phyloP scores from a whole-genome alignment of 1,284 basidiomycete species.

The Dichomitus squalens region DNA sequence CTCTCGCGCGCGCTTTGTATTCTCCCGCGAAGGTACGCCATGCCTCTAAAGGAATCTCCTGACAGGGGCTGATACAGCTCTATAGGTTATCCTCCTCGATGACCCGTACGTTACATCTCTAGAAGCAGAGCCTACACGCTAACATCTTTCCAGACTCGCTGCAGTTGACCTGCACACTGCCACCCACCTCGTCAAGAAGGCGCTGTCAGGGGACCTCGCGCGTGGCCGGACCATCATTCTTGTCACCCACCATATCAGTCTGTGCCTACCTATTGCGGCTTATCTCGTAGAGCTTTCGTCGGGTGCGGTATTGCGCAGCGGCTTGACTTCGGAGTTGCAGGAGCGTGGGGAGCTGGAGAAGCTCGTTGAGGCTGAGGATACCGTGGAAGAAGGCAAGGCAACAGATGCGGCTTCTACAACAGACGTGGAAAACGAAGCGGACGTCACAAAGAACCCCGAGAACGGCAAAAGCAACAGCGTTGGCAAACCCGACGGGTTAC shows the following conservation, averaged over 20 bases:
- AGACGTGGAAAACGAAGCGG: conserved; percentile 43
- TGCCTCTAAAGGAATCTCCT: not conserved
- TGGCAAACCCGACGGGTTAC: not conserved
- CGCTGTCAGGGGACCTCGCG: conserved; percentile 65
- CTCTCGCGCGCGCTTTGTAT: conserved; percentile 68
- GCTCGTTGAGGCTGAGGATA: conserved; percentile 53
- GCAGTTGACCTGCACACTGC: conserved; percentile 92
- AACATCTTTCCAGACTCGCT: conserved; percentile 56
- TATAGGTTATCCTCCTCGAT: conserved; percentile 78
- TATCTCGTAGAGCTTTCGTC: conserved; percentile 69
- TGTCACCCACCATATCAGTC: conserved; percentile 84
- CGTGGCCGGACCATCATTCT: conserved; percentile 75
- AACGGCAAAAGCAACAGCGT: conserved; percentile 15
- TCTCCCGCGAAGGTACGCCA: conserved; percentile 56
- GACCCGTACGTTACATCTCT: conserved; percentile 59
- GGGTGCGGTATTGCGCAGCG: conserved; percentile 60
- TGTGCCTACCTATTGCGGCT: conserved; percentile 65
- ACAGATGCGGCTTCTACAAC: conserved; percentile 21
- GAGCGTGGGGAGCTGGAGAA: conserved; percentile 52
- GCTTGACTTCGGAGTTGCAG: conserved; percentile 59
- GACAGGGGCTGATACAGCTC: conserved; percentile 26
- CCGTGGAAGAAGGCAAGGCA: conserved; percentile 28
- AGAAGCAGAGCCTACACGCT: conserved; percentile 1
- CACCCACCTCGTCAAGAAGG: conserved; percentile 67
- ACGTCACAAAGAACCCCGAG: conserved; percentile 25